These are phyloP conservation scores for Alternaria brassicae DNA, from an alignment of 2,329 filamentous ascomycete genomes.

Conservation along the genomic window DNA sequence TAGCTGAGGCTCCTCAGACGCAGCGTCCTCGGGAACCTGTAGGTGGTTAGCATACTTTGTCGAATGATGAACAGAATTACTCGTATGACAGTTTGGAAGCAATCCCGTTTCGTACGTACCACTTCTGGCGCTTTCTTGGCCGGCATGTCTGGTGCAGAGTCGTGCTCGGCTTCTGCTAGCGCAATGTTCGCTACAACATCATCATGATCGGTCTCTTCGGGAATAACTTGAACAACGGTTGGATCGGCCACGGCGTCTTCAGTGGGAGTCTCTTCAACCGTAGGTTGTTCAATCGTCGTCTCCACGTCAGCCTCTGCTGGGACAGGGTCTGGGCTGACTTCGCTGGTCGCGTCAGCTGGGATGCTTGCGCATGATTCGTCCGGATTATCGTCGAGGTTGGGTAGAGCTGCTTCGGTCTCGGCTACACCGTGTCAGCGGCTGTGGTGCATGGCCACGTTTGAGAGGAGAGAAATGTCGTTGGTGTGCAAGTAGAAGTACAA, in stretches of 20 bases:
- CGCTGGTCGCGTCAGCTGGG: conserved; percentile 14
- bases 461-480: not conserved
- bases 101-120: conserved; percentile 12
- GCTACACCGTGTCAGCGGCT: conserved; percentile 19
- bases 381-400: not conserved
- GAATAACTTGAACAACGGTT: conserved; percentile 2
- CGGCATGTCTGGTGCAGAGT: conserved; percentile 12
- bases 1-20: not conserved
- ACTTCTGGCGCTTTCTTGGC: conserved; percentile 2
- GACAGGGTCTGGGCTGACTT: conserved; percentile 13
- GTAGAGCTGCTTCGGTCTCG: conserved; percentile 3
- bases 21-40: conserved; percentile 6
- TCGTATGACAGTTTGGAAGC: not conserved
- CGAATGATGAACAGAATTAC: not conserved
- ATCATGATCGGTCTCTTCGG: conserved; percentile 7
- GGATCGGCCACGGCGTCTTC: conserved; percentile 3
- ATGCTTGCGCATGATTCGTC: conserved; percentile 14
- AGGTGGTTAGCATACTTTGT: conserved; percentile 1
- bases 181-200: conserved; percentile 2
- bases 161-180: conserved; percentile 10
- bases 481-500: conserved; percentile 9
- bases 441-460: not conserved
- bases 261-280: not conserved
- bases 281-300: conserved; percentile 8
- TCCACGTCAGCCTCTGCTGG: conserved; percentile 16